Base-by-base conservation (phyloP, 1,284 basidiomycete genomes). In the Earliella scabrosa region DNA sequence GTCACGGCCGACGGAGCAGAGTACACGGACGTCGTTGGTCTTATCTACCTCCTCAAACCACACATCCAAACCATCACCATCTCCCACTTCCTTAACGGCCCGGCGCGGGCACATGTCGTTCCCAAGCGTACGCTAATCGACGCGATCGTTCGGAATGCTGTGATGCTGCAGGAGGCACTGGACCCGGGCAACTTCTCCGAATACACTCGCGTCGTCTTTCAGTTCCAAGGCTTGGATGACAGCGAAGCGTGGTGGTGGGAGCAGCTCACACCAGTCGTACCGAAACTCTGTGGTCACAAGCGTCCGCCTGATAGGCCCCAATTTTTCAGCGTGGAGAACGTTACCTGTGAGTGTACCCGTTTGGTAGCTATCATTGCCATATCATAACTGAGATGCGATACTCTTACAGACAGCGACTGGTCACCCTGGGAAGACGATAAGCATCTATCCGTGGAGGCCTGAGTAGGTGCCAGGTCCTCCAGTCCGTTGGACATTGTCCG, bases 291-390 rank as follows among this genome's bases (percentile, higher is more conserved):
- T 26, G 31, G 6, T 31, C n/a, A 13, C 27, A 9, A 4, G 24
- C 6, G 31, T 26, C 21, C 20, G 20, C 43, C 43, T 3, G 43
- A 18, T 13, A 32, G 45, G 21, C 16, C 31, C 3, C 7, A 31
- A 13, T 35, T 21, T 26, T 21, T 34, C 45, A 23, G 18, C 4
- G 21, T 46, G 20, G 10, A 34, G 31, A 46, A 46, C 21, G 31
- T 46, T 14, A 46, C 45, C 13, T 46, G 45, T 46, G 21, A 11
- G 45, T 45, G n/a, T n/a, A n/a, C n/a, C n/a, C n/a, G n/a, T n/a
- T n/a, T n/a, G n/a, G n/a, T n/a, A n/a, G n/a, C n/a, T n/a, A n/a
- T n/a, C n/a, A n/a, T n/a, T n/a, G n/a, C n/a, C n/a, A n/a, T n/a
- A n/a, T n/a, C n/a, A n/a, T n/a, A n/a, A n/a, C n/a, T n/a, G n/a